Percentiles rank a stretch among this genome's conserved stretches.
These are phyloP conservation scores for Xanthoconium purpureum DNA, from an alignment of 768 basidiomycete genomes.

Conservation along the genomic window DNA sequence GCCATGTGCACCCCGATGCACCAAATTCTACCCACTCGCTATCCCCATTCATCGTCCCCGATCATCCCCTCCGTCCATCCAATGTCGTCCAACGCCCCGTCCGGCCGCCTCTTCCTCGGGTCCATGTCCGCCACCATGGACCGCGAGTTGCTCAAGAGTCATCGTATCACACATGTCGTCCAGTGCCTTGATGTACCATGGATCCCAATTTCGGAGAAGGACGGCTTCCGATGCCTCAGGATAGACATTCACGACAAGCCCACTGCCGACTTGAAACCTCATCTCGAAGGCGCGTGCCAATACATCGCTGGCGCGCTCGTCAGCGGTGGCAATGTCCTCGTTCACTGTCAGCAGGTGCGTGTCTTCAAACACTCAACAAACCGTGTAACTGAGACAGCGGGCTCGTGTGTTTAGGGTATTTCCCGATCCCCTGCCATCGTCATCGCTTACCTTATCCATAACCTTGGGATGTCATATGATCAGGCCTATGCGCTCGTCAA, in stretches of 20 bases:
- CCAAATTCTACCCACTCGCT: slow-evolving; percentile 51
- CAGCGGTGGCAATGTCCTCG: slow-evolving; percentile 63
- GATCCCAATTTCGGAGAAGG: slow-evolving; percentile 47
- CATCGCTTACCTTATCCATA: slow-evolving; percentile 78
- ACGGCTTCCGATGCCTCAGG: slow-evolving; percentile 54
- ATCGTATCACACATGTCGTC: slow-evolving; percentile 58
- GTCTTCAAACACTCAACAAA: background rate
- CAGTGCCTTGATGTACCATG: slow-evolving; percentile 67
- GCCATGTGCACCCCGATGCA: slow-evolving; percentile 88
- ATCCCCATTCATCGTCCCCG: slow-evolving; percentile 18
- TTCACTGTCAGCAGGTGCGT: slow-evolving; percentile 80
- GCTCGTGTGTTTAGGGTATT: slow-evolving; percentile 49
- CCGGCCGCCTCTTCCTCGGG: slow-evolving; percentile 66
- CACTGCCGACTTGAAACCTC: slow-evolving; percentile 59
- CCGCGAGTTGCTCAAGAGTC: slow-evolving; percentile 44
- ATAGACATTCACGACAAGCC: slow-evolving; percentile 66
- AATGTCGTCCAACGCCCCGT: slow-evolving; percentile 6
- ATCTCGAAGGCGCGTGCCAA: slow-evolving; percentile 65
- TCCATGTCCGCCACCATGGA: slow-evolving; percentile 62
- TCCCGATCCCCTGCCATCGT: slow-evolving; percentile 76
- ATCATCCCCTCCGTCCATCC: slow-evolving; percentile 17
- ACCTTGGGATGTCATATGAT: slow-evolving; percentile 71
- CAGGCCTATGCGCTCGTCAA: slow-evolving; percentile 58
- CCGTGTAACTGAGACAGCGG: background rate
- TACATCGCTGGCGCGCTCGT: slow-evolving; percentile 63